Evolutionary conservation across 805 yeast genomes (phyloP).

Genomic region (Grigorovia humatica): DNA sequence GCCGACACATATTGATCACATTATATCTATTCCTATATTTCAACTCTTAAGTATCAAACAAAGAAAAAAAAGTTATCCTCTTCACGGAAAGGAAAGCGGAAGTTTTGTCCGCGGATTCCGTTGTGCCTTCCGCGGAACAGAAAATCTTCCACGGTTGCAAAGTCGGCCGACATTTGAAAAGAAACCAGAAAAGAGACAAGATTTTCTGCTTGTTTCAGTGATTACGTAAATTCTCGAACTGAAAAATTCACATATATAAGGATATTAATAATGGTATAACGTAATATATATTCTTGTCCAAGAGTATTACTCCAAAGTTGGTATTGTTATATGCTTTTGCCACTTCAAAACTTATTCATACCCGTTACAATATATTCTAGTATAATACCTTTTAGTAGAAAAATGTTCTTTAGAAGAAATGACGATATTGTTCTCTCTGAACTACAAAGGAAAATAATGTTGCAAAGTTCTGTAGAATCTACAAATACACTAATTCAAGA

Average conservation of each 20-base stretch:
- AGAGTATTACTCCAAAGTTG: too few relatives aligned
- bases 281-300: not conserved
- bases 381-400: not conserved
- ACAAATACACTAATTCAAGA: conserved; percentile 14
- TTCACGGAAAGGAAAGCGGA: too few relatives aligned
- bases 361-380: not conserved
- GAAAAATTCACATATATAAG: not conserved
- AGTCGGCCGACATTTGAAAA: not conserved
- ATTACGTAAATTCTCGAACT: not conserved
- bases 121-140: not conserved
- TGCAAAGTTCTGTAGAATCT: not conserved
- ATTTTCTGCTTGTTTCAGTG: not conserved
- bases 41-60: too few relatives aligned
- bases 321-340: too few relatives aligned
- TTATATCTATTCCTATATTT: too few relatives aligned
- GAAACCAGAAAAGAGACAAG: too few relatives aligned
- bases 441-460: not conserved
- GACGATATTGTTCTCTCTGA: not conserved
- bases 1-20: conserved; percentile 11
- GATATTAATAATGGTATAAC: not conserved
- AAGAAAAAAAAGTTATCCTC: too few relatives aligned
- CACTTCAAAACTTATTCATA: not conserved
- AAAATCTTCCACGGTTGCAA: not conserved
- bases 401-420: not conserved
- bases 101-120: not conserved